Base-by-base conservation (phyloP, 2,329 filamentous ascomycete species). In the Paracorniculantispora psalliotae region DNA sequence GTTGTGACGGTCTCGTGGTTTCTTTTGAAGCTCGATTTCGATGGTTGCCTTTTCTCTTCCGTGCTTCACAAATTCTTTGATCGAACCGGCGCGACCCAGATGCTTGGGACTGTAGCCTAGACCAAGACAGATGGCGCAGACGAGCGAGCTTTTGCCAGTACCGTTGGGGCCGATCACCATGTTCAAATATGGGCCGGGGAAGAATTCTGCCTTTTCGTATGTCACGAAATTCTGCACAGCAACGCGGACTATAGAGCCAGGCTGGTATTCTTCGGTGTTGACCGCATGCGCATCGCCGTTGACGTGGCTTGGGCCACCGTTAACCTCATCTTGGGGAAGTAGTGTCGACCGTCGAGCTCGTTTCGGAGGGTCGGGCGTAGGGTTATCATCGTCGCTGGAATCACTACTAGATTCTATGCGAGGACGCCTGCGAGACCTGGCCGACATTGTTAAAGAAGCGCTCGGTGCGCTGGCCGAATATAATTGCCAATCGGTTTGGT, bases 131-230 rank as follows among this genome's bases (percentile, higher is more conserved):
- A 99, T 96, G 47, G 94, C 94, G 74, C 94, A 99, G 46, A 99
- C 93, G 26, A 99, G 80, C 0, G 94, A 97, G 74, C 93, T 97
- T 75, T 99, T 99, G 58, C 94, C 94, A 0, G 94, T 97, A 35
- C 94, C 94, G 68, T 99, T 99, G n/a, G 94, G 94, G 0, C 94
- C 94, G 66, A 99, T 96, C 56, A 99, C 88, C 93, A 99, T 97
- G 71, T 99, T 99, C 68, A 99, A 74, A 70, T 90, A 93, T 1
- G 94, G 93, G 0, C 94, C 94, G 13, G 92, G 91, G 60, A 88
- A 85, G 72, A 97, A 97, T 64, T 96, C 92, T 58, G 92, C 93
- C 56, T 88, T 86, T 52, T 90, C 92, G 74, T 99, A 99, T 0
- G 94, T 99, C 58, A 99, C 91, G 67, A 99, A 99, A 73, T 97